A percentile compares a stretch with the other conserved stretches of the same genome.
Conservation (phyloP, 805 yeast genomes). For the Zygosaccharomyces pseudorouxii region DNA sequence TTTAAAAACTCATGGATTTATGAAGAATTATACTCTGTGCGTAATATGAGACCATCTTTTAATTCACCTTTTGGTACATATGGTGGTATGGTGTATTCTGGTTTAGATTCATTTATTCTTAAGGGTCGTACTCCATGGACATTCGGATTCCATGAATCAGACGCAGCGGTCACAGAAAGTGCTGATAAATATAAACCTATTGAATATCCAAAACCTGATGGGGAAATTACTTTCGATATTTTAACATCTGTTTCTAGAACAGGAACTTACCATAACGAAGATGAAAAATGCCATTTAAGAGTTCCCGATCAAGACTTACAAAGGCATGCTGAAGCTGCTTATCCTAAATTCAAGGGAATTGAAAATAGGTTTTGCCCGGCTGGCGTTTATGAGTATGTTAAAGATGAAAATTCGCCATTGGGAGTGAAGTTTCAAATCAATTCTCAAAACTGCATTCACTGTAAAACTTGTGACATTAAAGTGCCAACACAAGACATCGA, state of each 20-base stretch:
- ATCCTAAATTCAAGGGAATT: conserved; percentile 76
- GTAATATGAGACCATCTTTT: conserved; percentile 93
- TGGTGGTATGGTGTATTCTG: conserved; percentile 83
- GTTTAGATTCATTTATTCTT: conserved; percentile 72
- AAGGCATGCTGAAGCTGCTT: conserved; percentile 63
- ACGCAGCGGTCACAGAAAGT: conserved; percentile 62
- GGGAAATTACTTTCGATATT: conserved; percentile 84
- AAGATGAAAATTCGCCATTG: conserved; percentile 49
- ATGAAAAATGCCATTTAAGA: conserved; percentile 84
- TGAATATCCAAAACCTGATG: conserved; percentile 94
- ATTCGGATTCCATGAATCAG: conserved; percentile 61
- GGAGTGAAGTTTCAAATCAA: conserved; percentile 90
- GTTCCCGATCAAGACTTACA: conserved; percentile 57
- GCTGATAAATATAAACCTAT: conserved; percentile 68
- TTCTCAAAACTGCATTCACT: conserved; percentile 95
- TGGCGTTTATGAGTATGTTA: conserved; percentile 89
- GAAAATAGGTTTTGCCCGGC: conserved; percentile 97
- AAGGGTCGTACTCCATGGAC: conserved; percentile 89
- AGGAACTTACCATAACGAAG: conserved; percentile 93
- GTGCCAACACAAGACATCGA: conserved; percentile 90
- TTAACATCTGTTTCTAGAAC: conserved; percentile 94
- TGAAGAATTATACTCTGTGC: conserved; percentile 75
- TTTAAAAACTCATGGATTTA: conserved; percentile 79
- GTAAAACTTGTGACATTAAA: conserved; percentile 97
- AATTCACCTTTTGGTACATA: conserved; percentile 65